Evolutionary conservation across 306 rosid genomes (phyloP), one percentile per base, ranked within the genome.

Genomic region (Dryas drummondii): DNA sequence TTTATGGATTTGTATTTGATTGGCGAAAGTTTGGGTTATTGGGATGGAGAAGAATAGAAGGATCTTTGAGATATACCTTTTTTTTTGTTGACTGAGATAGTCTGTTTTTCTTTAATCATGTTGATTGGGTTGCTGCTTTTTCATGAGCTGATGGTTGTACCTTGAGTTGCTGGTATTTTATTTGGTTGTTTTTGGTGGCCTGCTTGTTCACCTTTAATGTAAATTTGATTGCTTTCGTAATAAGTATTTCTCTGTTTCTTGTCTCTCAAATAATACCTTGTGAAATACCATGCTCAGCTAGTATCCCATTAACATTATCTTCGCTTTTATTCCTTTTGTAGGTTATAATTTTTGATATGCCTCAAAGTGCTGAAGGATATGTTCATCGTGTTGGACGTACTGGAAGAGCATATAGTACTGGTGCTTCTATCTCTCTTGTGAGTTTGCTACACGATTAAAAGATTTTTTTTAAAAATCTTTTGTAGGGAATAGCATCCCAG

Each of bases 301-400:
- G 47, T 78, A 32, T 82, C 8, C 13, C 11, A 19, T 32, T 62
- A 68, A 77, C 66, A 46, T 66, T 61, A 41, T 44, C 55, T 48
- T 12, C 49, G 37, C 58, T 68, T 66, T 7, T 57, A 22, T 59
- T 82, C 48, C 59, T 52, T 53, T 54, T 78, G 62, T 91, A 94
- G 98, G 98, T 94, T 75, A 79, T 94, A 79, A 94, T 90, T 87
- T 85, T 92, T 62, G 97, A 94, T 76, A 88, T 94, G 97, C 97
- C 99, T 61, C 83, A 15, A 68, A 90, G 81, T 87, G 85, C 81
- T 75, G 87, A 82, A 37, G 97, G 97, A 68, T 94, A 94, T 72
- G 85, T 94, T 15, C 97, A 94, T 79, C 88, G 97, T 61, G 88
- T 94, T 76, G 99, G 99, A 60, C 97, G 99, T 70, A 94, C 99